phyloP scores from a whole-genome alignment of 1,284 basidiomycete species.

The Agaricales sp. region DNA sequence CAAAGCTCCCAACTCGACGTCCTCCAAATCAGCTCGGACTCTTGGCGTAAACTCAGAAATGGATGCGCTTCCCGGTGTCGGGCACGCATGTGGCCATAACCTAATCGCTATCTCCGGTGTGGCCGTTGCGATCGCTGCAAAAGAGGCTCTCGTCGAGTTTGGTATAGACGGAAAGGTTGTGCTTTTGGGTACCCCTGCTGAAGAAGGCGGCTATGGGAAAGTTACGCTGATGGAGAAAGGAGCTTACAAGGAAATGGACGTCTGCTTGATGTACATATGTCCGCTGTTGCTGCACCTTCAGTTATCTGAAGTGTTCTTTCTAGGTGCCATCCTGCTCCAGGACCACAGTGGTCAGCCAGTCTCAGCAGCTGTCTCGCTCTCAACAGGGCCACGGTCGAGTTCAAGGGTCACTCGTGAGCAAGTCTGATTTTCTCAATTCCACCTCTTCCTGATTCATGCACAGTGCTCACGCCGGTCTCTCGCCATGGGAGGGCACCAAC shows the following conservation, averaged over 20 bases:
- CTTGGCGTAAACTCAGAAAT: constrained; percentile 72
- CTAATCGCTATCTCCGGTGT: constrained; percentile 68
- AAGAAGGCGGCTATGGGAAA: constrained; percentile 70
- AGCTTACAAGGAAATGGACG: constrained; percentile 57
- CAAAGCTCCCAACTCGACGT: not conserved
- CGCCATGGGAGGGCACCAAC: constrained; percentile 69
- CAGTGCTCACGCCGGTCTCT: constrained; percentile 58
- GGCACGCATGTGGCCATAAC: constrained; percentile 74
- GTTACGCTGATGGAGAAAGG: constrained; percentile 48
- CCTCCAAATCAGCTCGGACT: constrained; percentile 33
- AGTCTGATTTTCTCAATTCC: not conserved
- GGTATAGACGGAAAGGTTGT: constrained; percentile 55
- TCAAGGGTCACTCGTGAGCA: constrained; percentile 47
- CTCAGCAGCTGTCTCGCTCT: constrained; percentile 44
- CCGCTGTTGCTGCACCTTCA: constrained; percentile 8
- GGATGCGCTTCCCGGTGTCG: constrained; percentile 52
- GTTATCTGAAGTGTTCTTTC: not conserved
- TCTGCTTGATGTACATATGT: constrained; percentile 47
- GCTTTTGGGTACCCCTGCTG: constrained; percentile 73
- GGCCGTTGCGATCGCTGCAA: constrained; percentile 53
- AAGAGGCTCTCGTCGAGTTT: constrained; percentile 46
- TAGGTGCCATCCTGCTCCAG: constrained; percentile 58
- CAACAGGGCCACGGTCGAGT: constrained; percentile 38
- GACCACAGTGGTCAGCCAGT: constrained; percentile 42
- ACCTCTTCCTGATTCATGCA: not conserved